These are phyloP conservation scores for Euphorbia tirucalli DNA, from an alignment of 345 rosid species.

Conservation along the genomic window DNA sequence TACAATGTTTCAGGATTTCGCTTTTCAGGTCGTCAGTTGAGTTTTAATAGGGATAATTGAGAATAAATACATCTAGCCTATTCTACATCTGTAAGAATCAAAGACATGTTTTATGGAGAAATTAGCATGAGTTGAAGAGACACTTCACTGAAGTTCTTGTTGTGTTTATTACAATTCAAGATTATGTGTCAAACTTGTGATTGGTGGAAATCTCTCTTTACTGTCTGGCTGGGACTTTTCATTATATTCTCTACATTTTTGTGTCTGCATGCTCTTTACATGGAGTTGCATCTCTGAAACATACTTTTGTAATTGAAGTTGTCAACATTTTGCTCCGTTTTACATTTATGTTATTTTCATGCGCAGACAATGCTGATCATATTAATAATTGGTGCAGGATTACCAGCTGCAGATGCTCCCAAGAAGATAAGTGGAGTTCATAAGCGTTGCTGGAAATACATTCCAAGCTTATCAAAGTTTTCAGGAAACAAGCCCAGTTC, in stretches of 20 bases:
- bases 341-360: background rate
- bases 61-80: background rate
- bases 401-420: constrained; percentile 63
- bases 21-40: background rate
- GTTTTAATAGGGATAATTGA: background rate
- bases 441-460: constrained; percentile 90
- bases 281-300: background rate
- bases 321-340: background rate
- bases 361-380: constrained; percentile 9
- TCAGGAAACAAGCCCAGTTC: constrained; percentile 22
- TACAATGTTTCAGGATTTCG: background rate
- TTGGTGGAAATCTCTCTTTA: background rate
- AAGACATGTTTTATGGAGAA: background rate
- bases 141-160: background rate
- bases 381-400: constrained; percentile 42
- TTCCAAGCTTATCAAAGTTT: constrained; percentile 48
- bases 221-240: background rate
- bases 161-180: background rate
- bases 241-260: background rate
- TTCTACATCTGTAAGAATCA: background rate
- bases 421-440: constrained; percentile 93
- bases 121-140: background rate
- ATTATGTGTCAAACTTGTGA: background rate
- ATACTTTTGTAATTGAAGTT: background rate
- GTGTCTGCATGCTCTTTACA: background rate